These are phyloP conservation scores for Nicotiana undulata DNA, from an alignment of 257 asterid genomes.

Conservation along the genomic window DNA sequence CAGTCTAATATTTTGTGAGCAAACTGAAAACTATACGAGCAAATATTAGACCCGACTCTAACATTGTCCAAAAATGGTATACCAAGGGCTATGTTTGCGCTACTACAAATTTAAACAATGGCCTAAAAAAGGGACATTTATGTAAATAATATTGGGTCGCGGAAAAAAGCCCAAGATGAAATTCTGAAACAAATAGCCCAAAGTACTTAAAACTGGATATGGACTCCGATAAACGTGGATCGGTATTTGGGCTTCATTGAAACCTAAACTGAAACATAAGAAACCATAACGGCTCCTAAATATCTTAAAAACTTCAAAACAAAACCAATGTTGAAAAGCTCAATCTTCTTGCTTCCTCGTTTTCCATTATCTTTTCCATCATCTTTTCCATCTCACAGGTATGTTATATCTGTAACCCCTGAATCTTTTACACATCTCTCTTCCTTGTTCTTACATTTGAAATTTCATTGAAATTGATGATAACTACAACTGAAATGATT, in stretches of 20 bases:
- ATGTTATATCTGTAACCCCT: background rate
- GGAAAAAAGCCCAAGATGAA: too few species aligned
- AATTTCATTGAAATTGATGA: background rate
- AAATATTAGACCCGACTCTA: too few species aligned
- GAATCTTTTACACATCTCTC: background rate
- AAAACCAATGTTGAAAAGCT: slow-evolving; percentile 34
- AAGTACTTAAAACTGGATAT: background rate
- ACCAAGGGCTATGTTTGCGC: too few species aligned
- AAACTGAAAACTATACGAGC: too few species aligned
- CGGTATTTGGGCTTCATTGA: background rate
- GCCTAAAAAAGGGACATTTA: too few species aligned
- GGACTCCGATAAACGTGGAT: background rate
- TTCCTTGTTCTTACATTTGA: background rate
- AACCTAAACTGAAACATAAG: background rate
- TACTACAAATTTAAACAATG: too few species aligned
- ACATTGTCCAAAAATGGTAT: too few species aligned
- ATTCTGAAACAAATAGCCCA: background rate
- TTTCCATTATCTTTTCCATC: background rate
- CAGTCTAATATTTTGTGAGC: too few species aligned
- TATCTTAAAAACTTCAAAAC: background rate
- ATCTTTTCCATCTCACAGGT: slow-evolving; percentile 26
- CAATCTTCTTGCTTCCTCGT: slow-evolving; percentile 31
- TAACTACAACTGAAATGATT: background rate
- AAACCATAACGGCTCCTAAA: background rate
- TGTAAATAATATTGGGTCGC: background rate